phyloP scores from a whole-genome alignment of 2,329 filamentous ascomycete genomes.

The Monosporascus sp. region DNA sequence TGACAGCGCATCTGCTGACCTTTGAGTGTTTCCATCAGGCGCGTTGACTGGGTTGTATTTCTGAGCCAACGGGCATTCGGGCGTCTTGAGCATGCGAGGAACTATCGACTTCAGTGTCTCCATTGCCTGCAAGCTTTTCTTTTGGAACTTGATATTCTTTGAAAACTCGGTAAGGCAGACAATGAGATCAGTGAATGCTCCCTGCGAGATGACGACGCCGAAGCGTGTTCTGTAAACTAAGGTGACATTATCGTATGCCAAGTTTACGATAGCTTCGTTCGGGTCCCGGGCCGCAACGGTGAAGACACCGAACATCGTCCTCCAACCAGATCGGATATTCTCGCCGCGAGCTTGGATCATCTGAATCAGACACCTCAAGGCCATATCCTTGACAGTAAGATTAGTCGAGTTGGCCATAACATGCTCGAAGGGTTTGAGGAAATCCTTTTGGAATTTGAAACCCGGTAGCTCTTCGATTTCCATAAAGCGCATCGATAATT shows the following conservation, averaged over 20 bases:
- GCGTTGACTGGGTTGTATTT: constrained; percentile 36
- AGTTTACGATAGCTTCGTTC: constrained; percentile 91
- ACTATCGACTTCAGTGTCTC: constrained; percentile 92
- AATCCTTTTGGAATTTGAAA: constrained; percentile 99
- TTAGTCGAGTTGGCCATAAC: constrained; percentile 91
- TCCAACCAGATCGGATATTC: constrained; percentile 96
- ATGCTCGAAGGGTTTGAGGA: constrained; percentile 96
- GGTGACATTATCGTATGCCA: constrained; percentile 94
- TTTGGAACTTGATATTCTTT: constrained; percentile 97
- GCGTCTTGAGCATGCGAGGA: constrained; percentile 89
- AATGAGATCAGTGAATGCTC: constrained; percentile 91
- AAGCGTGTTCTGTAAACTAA: constrained; percentile 95
- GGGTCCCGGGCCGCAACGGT: constrained; percentile 90
- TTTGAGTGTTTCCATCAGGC: constrained; percentile 32
- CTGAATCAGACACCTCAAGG: constrained; percentile 90
- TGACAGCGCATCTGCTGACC: constrained; percentile 38
- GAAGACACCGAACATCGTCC: constrained; percentile 99
- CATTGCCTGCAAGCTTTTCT: constrained; percentile 94
- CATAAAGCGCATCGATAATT: constrained; percentile 98
- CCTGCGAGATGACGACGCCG: constrained; percentile 91
- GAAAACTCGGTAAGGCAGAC: constrained; percentile 97
- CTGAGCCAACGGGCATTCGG: constrained; percentile 85
- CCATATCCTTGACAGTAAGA: constrained; percentile 94
- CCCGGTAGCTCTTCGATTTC: constrained; percentile 95
- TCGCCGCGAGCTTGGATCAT: constrained; percentile 98